Percentiles rank a stretch among this genome's conserved stretches.
These are phyloP conservation scores for Botrytis byssoidea DNA, from an alignment of 2,329 filamentous ascomycete species.

Conservation along the genomic window DNA sequence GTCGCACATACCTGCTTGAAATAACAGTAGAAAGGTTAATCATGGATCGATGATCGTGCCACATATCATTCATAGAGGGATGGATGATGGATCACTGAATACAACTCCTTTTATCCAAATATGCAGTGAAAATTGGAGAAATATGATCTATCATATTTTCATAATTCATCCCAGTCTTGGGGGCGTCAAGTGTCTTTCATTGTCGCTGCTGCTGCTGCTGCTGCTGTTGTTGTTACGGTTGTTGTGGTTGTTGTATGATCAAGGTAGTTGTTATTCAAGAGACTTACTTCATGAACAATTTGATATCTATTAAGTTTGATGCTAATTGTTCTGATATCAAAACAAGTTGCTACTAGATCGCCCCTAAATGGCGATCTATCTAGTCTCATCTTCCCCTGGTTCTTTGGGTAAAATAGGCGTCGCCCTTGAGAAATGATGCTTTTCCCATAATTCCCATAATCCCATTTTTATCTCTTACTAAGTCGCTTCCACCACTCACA, in stretches of 20 bases:
- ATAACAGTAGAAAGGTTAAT: not conserved
- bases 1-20: not conserved
- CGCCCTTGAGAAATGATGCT: slow-evolving; percentile 16
- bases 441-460: slow-evolving; percentile 14
- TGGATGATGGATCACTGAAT: not conserved
- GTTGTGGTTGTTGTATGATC: not conserved
- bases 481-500: slow-evolving; percentile 16
- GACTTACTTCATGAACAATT: not conserved
- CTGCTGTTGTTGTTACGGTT: not conserved
- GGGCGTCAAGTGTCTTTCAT: not conserved
- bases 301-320: not conserved
- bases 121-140: slow-evolving; percentile 15
- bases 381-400: slow-evolving; percentile 18
- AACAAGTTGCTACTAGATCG: slow-evolving; percentile 16
- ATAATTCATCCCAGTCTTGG: not conserved
- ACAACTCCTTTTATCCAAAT: slow-evolving; percentile 10
- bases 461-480: slow-evolving; percentile 15
- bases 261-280: not conserved
- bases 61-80: slow-evolving; percentile 4
- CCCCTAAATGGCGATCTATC: slow-evolving; percentile 22
- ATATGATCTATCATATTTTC: slow-evolving; percentile 11
- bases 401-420: slow-evolving; percentile 13
- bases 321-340: not conserved
- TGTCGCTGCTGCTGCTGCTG: not conserved
- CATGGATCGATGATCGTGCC: slow-evolving; percentile 9